Evolutionary conservation across 345 rosid species (phyloP).

Genomic region (Eucalyptus cladocalyx): DNA sequence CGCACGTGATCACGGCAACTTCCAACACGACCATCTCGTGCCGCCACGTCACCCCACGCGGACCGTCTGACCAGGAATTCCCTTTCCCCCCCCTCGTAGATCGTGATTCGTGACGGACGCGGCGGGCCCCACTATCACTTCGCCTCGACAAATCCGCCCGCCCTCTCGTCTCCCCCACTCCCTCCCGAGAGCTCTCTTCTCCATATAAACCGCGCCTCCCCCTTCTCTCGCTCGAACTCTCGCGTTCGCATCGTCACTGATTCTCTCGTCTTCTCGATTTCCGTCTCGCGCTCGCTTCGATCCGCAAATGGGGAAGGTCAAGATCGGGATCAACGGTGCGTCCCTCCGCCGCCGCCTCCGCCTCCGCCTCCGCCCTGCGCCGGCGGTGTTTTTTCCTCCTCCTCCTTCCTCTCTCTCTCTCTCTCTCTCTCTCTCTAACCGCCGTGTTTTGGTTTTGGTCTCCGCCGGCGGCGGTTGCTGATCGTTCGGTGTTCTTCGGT

Average conservation of each 20-base stretch:
- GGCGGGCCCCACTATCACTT: background rate
- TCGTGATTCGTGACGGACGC: background rate
- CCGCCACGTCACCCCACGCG: background rate
- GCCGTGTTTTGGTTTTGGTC: background rate
- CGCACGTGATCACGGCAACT: background rate
- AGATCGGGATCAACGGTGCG: slow-evolving; percentile 59
- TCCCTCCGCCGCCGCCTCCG: background rate
- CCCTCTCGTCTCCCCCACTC: background rate
- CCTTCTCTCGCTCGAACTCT: background rate
- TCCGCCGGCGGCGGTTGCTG: background rate
- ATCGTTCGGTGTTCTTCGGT: background rate
- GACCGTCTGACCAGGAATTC: background rate
- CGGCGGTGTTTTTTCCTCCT: background rate
- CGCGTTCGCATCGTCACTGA: background rate
- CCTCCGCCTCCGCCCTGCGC: background rate
- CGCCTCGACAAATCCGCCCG: background rate
- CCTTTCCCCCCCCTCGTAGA: background rate
- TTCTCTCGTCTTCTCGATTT: no score
- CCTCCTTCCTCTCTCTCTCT: no score
- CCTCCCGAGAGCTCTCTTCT: background rate
- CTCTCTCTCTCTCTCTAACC: no score
- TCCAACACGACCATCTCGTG: background rate
- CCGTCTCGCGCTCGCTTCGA: background rate
- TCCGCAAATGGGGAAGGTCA: slow-evolving; percentile 35
- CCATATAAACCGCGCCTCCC: background rate